Evolutionary conservation across 208 protist genomes (phyloP).

Genomic region (Leishmania lainsoni): DNA sequence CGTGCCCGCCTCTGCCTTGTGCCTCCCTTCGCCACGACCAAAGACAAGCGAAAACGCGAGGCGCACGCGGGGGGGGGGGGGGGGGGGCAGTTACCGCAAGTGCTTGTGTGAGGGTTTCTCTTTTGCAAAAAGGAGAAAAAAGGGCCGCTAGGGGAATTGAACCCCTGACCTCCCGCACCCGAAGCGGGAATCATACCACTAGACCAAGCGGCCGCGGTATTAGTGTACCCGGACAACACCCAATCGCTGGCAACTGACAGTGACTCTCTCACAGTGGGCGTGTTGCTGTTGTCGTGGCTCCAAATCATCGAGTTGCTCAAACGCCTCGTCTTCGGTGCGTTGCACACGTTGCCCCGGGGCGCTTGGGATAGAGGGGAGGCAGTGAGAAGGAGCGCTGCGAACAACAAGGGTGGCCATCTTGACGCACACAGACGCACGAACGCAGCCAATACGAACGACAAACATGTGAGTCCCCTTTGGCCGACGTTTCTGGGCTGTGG

Average conservation of each 20-base stretch:
- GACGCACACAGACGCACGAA: no score
- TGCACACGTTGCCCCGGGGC: no score
- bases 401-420: no score
- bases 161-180: conserved; percentile 89
- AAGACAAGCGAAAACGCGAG: neutral
- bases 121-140: conserved; percentile 13
- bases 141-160: conserved; percentile 85
- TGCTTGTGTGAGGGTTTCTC: neutral
- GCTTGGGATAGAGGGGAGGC: no score
- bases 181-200: conserved; percentile 90
- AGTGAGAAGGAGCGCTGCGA: no score
- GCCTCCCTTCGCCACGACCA: neutral
- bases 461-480: no score
- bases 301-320: neutral
- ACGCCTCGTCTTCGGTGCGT: neutral
- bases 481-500: no score
- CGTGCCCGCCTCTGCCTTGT: neutral
- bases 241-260: neutral
- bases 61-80: neutral
- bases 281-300: neutral
- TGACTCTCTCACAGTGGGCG: neutral
- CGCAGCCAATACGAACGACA: no score
- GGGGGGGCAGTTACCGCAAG: neutral
- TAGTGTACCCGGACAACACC: neutral
- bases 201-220: conserved; percentile 73